A percentile compares a stretch with the other conserved stretches of the same genome.
phyloP scores from a whole-genome alignment of 495 filamentous ascomycete species.

The Haplographium delicatum region DNA sequence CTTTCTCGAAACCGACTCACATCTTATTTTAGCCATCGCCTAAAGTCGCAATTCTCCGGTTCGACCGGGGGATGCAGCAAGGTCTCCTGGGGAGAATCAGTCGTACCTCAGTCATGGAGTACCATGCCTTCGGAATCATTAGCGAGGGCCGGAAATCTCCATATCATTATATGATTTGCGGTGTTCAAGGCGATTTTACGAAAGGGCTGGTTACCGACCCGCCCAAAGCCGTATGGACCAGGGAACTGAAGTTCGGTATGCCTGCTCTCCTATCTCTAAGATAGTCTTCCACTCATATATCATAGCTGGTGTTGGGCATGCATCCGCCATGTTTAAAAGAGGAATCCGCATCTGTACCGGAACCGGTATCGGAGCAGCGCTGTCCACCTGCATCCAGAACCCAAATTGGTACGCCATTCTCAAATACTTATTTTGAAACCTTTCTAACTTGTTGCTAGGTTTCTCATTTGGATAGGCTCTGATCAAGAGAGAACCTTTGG shows the following conservation, averaged over 20 bases:
- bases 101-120: slow-evolving; percentile 43
- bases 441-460: slow-evolving; percentile 24
- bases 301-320: slow-evolving; percentile 39
- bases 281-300: slow-evolving; percentile 18
- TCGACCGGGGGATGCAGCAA: slow-evolving; percentile 41
- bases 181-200: slow-evolving; percentile 42
- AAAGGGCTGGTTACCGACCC: slow-evolving; percentile 34
- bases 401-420: slow-evolving; percentile 32
- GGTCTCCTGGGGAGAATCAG: slow-evolving; percentile 40
- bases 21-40: slow-evolving; percentile 32
- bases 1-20: slow-evolving; percentile 16
- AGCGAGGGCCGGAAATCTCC: slow-evolving; percentile 34
- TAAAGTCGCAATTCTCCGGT: slow-evolving; percentile 36
- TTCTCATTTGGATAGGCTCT: slow-evolving; percentile 43
- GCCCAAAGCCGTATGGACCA: slow-evolving; percentile 38
- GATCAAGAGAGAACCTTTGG: slow-evolving; percentile 41
- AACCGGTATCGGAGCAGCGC: slow-evolving; percentile 39
- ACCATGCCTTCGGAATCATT: slow-evolving; percentile 42
- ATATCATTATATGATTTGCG: slow-evolving; percentile 42
- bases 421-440: not conserved
- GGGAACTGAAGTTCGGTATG: slow-evolving; percentile 42
- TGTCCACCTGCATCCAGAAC: slow-evolving; percentile 41
- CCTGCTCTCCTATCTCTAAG: not conserved
- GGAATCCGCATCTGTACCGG: slow-evolving; percentile 41
- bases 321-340: slow-evolving; percentile 41